A percentile compares a stretch with the other conserved stretches of the same genome.
These are phyloP conservation scores for Salix caprea DNA, from an alignment of 345 rosid species.

Conservation along the genomic window DNA sequence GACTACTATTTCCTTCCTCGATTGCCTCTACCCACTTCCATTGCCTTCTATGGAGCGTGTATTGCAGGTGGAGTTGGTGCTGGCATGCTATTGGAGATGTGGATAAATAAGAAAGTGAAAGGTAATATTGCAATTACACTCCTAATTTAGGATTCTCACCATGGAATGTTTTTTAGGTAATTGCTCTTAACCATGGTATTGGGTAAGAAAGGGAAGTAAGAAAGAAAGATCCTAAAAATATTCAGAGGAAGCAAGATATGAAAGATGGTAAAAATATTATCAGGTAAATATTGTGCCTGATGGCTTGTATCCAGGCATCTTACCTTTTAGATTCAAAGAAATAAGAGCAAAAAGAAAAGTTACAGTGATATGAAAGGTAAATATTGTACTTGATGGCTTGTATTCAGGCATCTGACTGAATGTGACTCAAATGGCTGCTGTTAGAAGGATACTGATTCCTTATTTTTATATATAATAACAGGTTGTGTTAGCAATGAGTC, in stretches of 20 bases:
- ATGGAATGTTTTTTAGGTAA: neutral
- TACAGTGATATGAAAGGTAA: neutral
- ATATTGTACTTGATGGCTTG: neutral
- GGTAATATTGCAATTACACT: conserved; percentile 28
- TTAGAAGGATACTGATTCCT: neutral
- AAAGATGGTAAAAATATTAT: neutral
- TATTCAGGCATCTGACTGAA: neutral
- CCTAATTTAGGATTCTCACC: no score
- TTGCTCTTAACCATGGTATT: neutral
- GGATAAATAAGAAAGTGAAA: conserved; percentile 87
- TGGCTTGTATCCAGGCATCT: neutral
- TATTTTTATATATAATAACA: neutral
- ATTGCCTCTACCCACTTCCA: conserved; percentile 44
- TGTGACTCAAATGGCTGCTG: neutral
- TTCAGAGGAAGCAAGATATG: neutral
- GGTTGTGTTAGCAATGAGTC: neutral
- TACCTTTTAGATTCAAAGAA: neutral
- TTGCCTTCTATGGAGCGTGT: conserved; percentile 75
- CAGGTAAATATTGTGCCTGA: neutral
- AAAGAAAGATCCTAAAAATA: neutral
- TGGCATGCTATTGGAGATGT: conserved; percentile 75
- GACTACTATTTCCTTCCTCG: conserved; percentile 90
- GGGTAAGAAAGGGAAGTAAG: neutral
- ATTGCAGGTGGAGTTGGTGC: conserved; percentile 85
- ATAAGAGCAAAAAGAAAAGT: neutral